Evolutionary conservation across 257 asterid genomes (phyloP), one percentile per base, ranked within the genome.

Genomic region (Jacaranda mimosifolia): DNA sequence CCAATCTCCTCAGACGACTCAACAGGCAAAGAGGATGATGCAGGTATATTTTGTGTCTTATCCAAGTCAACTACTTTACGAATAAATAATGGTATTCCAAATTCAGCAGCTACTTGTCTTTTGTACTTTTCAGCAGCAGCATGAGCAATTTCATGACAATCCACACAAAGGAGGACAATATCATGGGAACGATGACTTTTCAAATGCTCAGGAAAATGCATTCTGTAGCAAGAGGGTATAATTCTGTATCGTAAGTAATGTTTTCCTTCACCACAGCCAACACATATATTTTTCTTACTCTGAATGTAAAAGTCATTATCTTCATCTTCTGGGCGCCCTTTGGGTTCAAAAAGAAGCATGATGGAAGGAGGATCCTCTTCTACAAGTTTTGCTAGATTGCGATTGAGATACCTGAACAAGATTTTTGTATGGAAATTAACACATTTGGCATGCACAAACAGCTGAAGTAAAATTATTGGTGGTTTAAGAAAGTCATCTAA

Each of bases 301-400:
- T 93, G 99, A 74, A 95, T 88, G 83, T 95, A 95, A 78, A 95
- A 95, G 83, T 88, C 97, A 60, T 93, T 95, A 73, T 87, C 99
- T 86, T 93, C 99, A 74, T 93, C 99, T 85, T 95, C 98, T 45
- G 98, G 99, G 17, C 97, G 97, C 39, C 99, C 99, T 85, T 93
- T 95, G 74, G 99, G 99, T 86, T 95, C 99, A 75, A 95, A 95
- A 72, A 91, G 94, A 62, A 95, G 98, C 87, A 83, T 85, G 80
- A 95, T 90, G 65, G 98, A 93, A 68, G 86, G 89, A 81, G 97
- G 98, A 76, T 93, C 90, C 42, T 89, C 87, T 55, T 90, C 98
- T 70, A 95, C 88, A 59, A 91, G 89, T 82, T 85, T 93, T n/a
- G 99, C 99, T 56, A 95, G 91, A 78, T 89, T 81, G 66, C 99